Evolutionary conservation across 2,329 filamentous ascomycete species (phyloP).

Genomic region (Epichloe hybrida): DNA sequence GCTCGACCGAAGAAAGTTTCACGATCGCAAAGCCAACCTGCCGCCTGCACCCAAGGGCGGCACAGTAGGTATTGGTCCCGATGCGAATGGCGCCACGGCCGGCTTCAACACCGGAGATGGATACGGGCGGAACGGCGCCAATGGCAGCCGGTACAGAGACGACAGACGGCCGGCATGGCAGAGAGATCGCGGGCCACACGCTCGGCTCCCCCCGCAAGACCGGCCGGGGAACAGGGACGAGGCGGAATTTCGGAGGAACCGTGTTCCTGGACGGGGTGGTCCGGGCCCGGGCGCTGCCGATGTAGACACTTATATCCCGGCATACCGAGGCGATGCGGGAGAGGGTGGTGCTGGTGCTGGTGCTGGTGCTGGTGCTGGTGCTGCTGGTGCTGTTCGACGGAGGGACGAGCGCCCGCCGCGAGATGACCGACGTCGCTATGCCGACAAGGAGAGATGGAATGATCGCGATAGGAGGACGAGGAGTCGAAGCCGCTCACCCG

Average conservation of each 20-base stretch:
- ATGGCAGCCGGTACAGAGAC: slow-evolving; percentile 32
- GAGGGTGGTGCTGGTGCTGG: slow-evolving; percentile 16
- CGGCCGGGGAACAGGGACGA: slow-evolving; percentile 19
- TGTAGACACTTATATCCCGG: slow-evolving; percentile 37
- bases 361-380: slow-evolving; percentile 11
- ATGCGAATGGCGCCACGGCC: slow-evolving; percentile 31
- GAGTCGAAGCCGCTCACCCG: slow-evolving; percentile 28
- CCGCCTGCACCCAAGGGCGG: slow-evolving; percentile 88
- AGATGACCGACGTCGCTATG: slow-evolving; percentile 22
- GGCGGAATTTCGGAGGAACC: slow-evolving; percentile 28
- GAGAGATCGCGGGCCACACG: slow-evolving; percentile 36
- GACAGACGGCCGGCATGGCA: slow-evolving; percentile 42
- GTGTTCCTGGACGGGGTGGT: slow-evolving; percentile 16
- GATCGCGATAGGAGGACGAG: slow-evolving; percentile 28
- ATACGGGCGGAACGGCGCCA: slow-evolving; percentile 36
- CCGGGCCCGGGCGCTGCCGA: slow-evolving; percentile 14
- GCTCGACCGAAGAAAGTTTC: slow-evolving; percentile 82
- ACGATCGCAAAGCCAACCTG: slow-evolving; percentile 69
- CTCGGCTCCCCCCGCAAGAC: slow-evolving; percentile 32
- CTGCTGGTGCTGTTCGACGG: slow-evolving; percentile 17
- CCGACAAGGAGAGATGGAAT: slow-evolving; percentile 23
- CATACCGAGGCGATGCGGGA: slow-evolving; percentile 22
- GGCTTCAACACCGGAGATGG: slow-evolving; percentile 39
- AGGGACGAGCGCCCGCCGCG: slow-evolving; percentile 19
- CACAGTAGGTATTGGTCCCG: slow-evolving; percentile 65